phyloP scores from a whole-genome alignment of 768 basidiomycete genomes.

The Termitomyces sp. region DNA sequence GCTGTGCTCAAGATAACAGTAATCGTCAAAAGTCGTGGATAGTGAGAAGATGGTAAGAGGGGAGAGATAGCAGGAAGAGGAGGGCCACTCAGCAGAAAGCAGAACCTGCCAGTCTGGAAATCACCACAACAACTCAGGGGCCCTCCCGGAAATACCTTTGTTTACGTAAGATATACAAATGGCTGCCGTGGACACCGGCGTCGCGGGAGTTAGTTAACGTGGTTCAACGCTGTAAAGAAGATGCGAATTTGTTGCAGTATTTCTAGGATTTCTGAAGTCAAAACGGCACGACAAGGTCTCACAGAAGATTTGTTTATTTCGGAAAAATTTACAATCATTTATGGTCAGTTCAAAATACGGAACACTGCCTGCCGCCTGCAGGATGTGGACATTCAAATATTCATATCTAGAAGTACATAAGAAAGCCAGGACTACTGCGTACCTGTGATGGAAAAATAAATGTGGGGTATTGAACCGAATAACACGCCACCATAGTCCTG shows the following conservation, averaged over 20 bases:
- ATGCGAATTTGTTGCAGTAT: not conserved
- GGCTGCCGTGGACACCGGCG: not conserved
- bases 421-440: not conserved
- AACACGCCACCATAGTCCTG: not conserved
- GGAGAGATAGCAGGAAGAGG: not conserved
- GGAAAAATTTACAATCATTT: not conserved
- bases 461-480: not conserved
- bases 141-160: not conserved
- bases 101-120: not conserved
- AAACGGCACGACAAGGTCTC: not conserved
- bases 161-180: constrained; percentile 5
- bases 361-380: not conserved
- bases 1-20: not conserved
- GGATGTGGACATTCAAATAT: not conserved
- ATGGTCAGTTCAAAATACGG: not conserved
- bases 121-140: not conserved
- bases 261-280: not conserved
- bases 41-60: not conserved
- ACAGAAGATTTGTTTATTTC: not conserved
- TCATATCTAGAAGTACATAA: not conserved
- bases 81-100: not conserved
- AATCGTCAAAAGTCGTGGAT: constrained; percentile 16
- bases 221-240: not conserved
- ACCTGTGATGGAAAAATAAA: not conserved
- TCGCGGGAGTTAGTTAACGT: not conserved